A percentile compares a stretch with the other conserved stretches of the same genome.
Evolutionary conservation across 2,329 filamentous ascomycete species (phyloP).

Genomic region (Pseudogymnoascus sp.): DNA sequence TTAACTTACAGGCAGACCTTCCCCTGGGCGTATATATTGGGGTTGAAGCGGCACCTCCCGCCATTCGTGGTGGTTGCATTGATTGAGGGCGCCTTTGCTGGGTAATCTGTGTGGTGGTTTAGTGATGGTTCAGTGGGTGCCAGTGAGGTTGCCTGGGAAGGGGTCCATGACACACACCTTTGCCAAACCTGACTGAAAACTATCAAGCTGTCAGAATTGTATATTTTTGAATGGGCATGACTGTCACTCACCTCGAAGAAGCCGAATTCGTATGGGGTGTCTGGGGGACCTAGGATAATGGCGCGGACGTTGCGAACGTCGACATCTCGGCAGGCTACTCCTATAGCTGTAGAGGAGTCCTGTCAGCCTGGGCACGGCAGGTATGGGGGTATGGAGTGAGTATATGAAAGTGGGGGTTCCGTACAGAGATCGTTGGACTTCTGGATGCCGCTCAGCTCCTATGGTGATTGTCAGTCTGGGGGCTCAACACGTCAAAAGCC

Average conservation of each 20-base stretch:
- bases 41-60: conserved; percentile 87
- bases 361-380: neutral
- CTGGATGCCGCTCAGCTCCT: conserved; percentile 84
- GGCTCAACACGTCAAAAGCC: neutral
- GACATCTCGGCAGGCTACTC: conserved; percentile 76
- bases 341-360: conserved; percentile 52
- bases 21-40: conserved; percentile 86
- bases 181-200: conserved; percentile 70
- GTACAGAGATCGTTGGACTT: conserved; percentile 74
- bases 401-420: conserved; percentile 25
- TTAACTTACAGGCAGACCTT: conserved; percentile 82
- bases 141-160: neutral
- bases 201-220: conserved; percentile 31
- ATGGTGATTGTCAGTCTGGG: conserved; percentile 29
- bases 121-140: neutral
- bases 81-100: conserved; percentile 53
- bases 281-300: conserved; percentile 83
- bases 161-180: conserved; percentile 43
- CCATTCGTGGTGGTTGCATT: conserved; percentile 75
- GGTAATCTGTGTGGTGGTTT: conserved; percentile 57
- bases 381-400: neutral
- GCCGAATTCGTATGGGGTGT: conserved; percentile 93
- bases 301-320: conserved; percentile 85
- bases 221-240: neutral
- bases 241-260: conserved; percentile 71